Evolutionary conservation across 208 protist species (phyloP).

Genomic region (Trypanosoma scelopori): DNA sequence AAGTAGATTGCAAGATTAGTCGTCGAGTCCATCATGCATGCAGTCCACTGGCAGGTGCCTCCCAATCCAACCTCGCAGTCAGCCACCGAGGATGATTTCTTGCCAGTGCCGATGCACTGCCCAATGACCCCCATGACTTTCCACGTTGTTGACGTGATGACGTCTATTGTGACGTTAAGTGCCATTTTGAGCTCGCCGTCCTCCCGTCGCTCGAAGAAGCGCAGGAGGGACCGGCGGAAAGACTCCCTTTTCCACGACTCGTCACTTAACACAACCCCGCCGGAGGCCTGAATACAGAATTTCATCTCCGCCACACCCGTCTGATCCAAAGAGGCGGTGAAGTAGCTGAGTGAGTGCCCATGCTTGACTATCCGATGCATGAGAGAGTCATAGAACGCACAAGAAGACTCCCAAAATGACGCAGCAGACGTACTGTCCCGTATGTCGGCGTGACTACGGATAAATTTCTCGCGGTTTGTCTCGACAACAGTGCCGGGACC

Average conservation of each 20-base stretch:
- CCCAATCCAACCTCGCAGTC: conserved; percentile 95
- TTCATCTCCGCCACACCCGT: conserved; percentile 97
- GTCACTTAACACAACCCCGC: conserved; percentile 95
- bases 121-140: conserved; percentile 96
- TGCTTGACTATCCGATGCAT: conserved; percentile 92
- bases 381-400: conserved; percentile 94
- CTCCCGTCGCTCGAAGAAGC: conserved; percentile 84
- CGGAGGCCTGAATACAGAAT: conserved; percentile 89
- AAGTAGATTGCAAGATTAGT: conserved; percentile 97
- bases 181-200: conserved; percentile 90
- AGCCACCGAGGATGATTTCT: conserved; percentile 86
- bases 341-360: conserved; percentile 97
- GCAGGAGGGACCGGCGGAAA: conserved; percentile 94
- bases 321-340: conserved; percentile 97
- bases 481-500: conserved; percentile 94
- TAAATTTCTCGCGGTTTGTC: conserved; percentile 92
- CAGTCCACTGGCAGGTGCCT: conserved; percentile 97
- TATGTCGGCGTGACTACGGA: conserved; percentile 97
- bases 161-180: conserved; percentile 96
- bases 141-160: conserved; percentile 94
- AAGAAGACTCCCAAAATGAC: conserved; percentile 73
- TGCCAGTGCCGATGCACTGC: conserved; percentile 89
- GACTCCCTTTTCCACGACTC: conserved; percentile 96
- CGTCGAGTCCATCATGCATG: conserved; percentile 91
- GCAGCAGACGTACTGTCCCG: conserved; percentile 78